Evolutionary conservation across 2,329 filamentous ascomycete species (phyloP).

Genomic region (Xylariaceae sp.): DNA sequence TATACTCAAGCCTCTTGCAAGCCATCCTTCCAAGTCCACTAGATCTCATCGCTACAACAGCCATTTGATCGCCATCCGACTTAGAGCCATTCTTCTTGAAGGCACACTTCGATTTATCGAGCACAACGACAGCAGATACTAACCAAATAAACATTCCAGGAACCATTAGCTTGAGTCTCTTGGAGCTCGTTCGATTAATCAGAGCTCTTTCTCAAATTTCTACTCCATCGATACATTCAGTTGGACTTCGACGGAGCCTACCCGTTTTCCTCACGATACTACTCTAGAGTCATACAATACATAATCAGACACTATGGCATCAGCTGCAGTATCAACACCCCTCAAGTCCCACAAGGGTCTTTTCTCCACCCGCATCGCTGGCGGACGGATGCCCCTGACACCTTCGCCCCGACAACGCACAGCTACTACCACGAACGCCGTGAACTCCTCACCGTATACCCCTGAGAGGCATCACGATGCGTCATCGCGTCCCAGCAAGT

Average conservation of each 20-base stretch:
- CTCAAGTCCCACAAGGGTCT: conserved; percentile 93
- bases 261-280: conserved; percentile 43
- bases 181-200: conserved; percentile 59
- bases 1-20: conserved; percentile 41
- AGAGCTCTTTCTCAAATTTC: conserved; percentile 44
- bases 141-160: conserved; percentile 55
- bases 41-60: conserved; percentile 55
- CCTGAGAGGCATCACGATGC: conserved; percentile 67
- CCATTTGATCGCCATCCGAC: conserved; percentile 58
- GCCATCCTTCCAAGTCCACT: conserved; percentile 48
- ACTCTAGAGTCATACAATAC: conserved; percentile 47
- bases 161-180: conserved; percentile 67
- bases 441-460: conserved; percentile 77
- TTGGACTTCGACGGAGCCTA: conserved; percentile 54
- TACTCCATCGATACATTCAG: conserved; percentile 53
- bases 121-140: conserved; percentile 52
- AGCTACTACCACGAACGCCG: conserved; percentile 54
- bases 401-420: conserved; percentile 79
- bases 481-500: conserved; percentile 63
- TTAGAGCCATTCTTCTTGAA: conserved; percentile 51
- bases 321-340: conserved; percentile 82
- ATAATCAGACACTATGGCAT: conserved; percentile 70
- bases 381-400: conserved; percentile 92
- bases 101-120: conserved; percentile 56
- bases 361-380: conserved; percentile 90